phyloP scores from a whole-genome alignment of 805 yeast genomes.

The Pichia pseudocactophila region DNA sequence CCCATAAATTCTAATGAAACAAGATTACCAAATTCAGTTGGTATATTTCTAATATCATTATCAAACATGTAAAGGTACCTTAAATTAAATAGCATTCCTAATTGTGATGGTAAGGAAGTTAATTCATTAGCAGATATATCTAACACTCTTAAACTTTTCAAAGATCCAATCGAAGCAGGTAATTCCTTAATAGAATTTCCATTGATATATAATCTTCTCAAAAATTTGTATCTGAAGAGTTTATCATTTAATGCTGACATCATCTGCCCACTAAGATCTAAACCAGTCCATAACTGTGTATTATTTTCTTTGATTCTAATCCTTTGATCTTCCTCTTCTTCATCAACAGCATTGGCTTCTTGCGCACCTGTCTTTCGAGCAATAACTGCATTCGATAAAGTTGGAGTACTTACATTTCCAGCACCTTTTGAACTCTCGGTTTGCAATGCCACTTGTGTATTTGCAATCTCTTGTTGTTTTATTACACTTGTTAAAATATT shows the following conservation, averaged over 20 bases:
- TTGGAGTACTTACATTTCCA: constrained; percentile 33
- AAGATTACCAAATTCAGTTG: constrained; percentile 77
- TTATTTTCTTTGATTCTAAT: constrained; percentile 50
- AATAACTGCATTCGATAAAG: constrained; percentile 26
- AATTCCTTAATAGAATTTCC: constrained; percentile 68
- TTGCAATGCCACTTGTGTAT: constrained; percentile 13
- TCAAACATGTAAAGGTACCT: constrained; percentile 82
- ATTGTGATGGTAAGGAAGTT: constrained; percentile 66
- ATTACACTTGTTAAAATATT: constrained; percentile 26
- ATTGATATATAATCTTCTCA: constrained; percentile 78
- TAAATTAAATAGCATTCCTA: constrained; percentile 75
- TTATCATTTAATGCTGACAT: constrained; percentile 60
- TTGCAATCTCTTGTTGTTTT: constrained; percentile 18
- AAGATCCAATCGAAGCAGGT: constrained; percentile 59
- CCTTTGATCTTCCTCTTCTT: constrained; percentile 60
- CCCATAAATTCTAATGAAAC: constrained; percentile 83
- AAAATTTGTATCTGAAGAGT: constrained; percentile 70
- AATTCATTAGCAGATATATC: constrained; percentile 78
- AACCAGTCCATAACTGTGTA: constrained; percentile 87
- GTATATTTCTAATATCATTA: constrained; percentile 67
- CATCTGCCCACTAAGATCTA: constrained; percentile 89
- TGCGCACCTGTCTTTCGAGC: constrained; percentile 24
- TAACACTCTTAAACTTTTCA: constrained; percentile 67
- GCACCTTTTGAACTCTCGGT: constrained; percentile 13
- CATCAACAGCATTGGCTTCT: constrained; percentile 33